A percentile compares a stretch with the other conserved stretches of the same genome.
These are phyloP conservation scores for Erodium chrysanthum DNA, from an alignment of 441 rosid genomes.

Conservation along the genomic window DNA sequence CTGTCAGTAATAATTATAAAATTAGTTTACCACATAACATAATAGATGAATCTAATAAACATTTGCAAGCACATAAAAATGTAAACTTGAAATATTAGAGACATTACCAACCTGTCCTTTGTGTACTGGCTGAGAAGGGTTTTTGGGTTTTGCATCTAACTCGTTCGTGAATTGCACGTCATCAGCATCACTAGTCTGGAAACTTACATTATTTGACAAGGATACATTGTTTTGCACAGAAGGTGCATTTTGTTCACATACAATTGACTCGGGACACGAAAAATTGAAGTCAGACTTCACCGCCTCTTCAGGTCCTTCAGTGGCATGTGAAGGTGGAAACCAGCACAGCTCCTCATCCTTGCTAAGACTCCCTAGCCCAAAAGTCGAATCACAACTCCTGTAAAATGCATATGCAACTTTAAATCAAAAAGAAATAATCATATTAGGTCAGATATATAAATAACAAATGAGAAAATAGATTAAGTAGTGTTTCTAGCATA, in stretches of 20 bases:
- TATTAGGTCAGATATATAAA: not conserved
- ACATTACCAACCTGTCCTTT: slow-evolving; percentile 43
- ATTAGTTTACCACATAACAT: slow-evolving; percentile 7
- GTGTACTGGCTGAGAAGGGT: slow-evolving; percentile 30
- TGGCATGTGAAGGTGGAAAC: slow-evolving; percentile 50
- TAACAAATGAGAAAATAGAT: not conserved
- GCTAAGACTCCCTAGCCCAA: slow-evolving; percentile 54
- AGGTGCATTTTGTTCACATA: slow-evolving; percentile 32
- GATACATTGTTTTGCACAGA: slow-evolving; percentile 26
- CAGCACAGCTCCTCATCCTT: slow-evolving; percentile 61
- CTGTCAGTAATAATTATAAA: slow-evolving; percentile 29
- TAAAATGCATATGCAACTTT: slow-evolving; percentile 2
- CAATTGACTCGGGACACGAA: slow-evolving; percentile 15
- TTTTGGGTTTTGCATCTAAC: slow-evolving; percentile 31
- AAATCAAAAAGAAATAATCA: not conserved
- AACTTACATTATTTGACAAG: slow-evolving; percentile 26
- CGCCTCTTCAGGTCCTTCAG: slow-evolving; percentile 42
- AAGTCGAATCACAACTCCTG: slow-evolving; percentile 77
- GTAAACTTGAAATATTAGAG: not conserved
- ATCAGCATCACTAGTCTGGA: slow-evolving; percentile 19
- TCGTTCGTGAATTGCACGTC: slow-evolving; percentile 27
- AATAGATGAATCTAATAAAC: not conserved
- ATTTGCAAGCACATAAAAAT: not conserved
- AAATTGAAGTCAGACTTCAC: slow-evolving; percentile 35
- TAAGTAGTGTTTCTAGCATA: slow-evolving; percentile 19